Base-by-base conservation (phyloP, 2,329 filamentous ascomycete species). In the Curvularia sp. region DNA sequence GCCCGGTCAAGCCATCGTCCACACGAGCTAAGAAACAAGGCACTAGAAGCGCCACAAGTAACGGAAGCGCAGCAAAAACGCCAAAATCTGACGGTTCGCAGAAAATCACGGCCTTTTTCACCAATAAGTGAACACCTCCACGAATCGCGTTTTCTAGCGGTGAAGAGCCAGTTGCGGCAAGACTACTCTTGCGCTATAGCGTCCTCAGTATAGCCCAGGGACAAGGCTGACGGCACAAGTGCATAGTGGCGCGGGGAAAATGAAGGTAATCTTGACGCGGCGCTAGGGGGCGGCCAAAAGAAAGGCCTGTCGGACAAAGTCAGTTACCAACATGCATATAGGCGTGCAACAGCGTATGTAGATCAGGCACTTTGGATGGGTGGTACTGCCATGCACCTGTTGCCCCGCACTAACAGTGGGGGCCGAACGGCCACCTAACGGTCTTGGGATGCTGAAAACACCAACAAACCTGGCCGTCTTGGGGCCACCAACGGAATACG, bases 91-190 rank as follows among this genome's bases (percentile, higher is more conserved):
- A 81, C 63, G 83, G 84, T 15, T 86, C 82, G 55, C 81, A 84
- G 65, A 84, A 83, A 70, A 86, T 87, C 58, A 86, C 84, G 35
- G 83, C 76, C 68, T 86, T 86, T 71, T 86, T 87, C 70, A 77
- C 73, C 38, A 82, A 80, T 42, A 83, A 81, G 69, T 82, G 74
- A 75, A 46, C 43, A 8, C 2, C 13, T 48, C n/a, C 48, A 55
- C 22, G 38, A 35, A 12, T 53, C 33, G 13, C 22, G 26, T 41
- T 18, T 33, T 51, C 39, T 50, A 24, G 49, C 55, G 66, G 66
- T 68, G 64, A 63, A 54, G 31, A 43, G 53, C 26, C 55, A 57
- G 42, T 55, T 61, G 48, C 55, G 26, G 48, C 58, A 60, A 64
- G 61, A 62, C 62, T 58, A 67, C 41, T 54, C 13, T 47, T 43